Evolutionary conservation across 2,329 filamentous ascomycete species (phyloP), one percentile per base, ranked within the genome.

Genomic region (Pestalotiopsis sp.): DNA sequence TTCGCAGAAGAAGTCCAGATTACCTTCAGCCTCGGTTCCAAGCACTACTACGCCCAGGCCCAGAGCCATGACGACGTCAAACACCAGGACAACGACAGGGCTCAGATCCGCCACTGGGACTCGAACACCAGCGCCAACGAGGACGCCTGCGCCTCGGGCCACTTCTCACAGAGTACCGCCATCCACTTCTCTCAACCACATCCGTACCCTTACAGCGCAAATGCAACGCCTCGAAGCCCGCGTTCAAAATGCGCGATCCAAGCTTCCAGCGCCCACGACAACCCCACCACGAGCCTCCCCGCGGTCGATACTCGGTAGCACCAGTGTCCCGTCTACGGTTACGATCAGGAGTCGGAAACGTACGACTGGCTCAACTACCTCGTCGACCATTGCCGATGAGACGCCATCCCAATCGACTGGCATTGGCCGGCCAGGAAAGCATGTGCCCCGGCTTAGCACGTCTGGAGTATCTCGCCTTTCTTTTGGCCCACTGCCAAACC

Each of bases 141-240:
- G 75, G 45, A 80, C 81, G n/a, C 81, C 82, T 12, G 74, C 81
- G 4, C 76, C 75, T 76, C 85, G 82, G 70, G 83, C 82, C 71
- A 76, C 82, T 25, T 82, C 83, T 20, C 81, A 87, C 74, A 85
- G 82, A 70, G 73, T 89, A 52, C 86, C 88, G 31, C 83, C 85
- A 66, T 90, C 86, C 70, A 89, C 84, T 71, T 98, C 96, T 2
- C 88, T 99, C 64, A 92, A 93, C 73, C 96, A 99, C 79, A 97
- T 99, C 76, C 93, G 95, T 72, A 92, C 92, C 38, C 90, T 99
- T 72, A 97, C 97, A 69, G 95, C 94, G 36, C 96, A 98, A 82
- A 98, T 98, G 94, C 94, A 98, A 81, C 93, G 94, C 73, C 90
- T 99, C 70, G 96, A 98, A 80, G 93, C 96, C 71, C 90, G 96